These are phyloP conservation scores for Chenopodium suecicum DNA, from an alignment of 148 eudicot species.

Conservation along the genomic window DNA sequence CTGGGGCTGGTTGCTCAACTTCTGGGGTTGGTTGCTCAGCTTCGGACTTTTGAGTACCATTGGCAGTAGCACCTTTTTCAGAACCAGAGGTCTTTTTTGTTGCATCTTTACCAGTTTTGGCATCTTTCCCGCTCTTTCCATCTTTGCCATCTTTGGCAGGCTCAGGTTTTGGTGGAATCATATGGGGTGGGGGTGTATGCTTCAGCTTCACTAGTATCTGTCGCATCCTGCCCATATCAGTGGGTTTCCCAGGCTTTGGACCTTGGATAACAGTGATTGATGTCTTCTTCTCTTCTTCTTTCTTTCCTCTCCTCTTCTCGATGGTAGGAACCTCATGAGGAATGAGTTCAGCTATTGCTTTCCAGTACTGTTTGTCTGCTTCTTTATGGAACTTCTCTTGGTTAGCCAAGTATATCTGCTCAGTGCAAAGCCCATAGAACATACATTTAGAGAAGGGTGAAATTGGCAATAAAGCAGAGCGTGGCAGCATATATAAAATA, in stretches of 20 bases:
- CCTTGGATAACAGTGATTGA: constrained; percentile 81
- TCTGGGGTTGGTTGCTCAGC: constrained; percentile 35
- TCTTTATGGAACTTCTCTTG: constrained; percentile 94
- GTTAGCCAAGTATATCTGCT: constrained; percentile 58
- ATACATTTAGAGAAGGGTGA: neutral
- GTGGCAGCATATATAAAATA: neutral
- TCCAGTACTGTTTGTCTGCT: constrained; percentile 88
- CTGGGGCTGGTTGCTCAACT: constrained; percentile 22
- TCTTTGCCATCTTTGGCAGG: constrained; percentile 68
- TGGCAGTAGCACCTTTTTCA: constrained; percentile 24
- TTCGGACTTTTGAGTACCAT: constrained; percentile 35
- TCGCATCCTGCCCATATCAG: constrained; percentile 90
- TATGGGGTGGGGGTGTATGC: constrained; percentile 94
- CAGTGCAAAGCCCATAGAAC: constrained; percentile 5
- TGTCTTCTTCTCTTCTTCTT: constrained; percentile 85
- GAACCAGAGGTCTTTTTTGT: constrained; percentile 30
- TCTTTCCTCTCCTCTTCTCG: constrained; percentile 85
- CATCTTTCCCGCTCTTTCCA: constrained; percentile 40
- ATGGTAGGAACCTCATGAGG: constrained; percentile 85
- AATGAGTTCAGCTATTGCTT: constrained; percentile 81
- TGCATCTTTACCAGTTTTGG: constrained; percentile 39
- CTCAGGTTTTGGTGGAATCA: constrained; percentile 76
- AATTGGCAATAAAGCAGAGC: neutral
- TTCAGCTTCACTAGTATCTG: constrained; percentile 77
- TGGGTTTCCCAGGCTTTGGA: constrained; percentile 97